Evolutionary conservation across 2,329 filamentous ascomycete species (phyloP), one percentile per base, ranked within the genome.

Genomic region (Claviceps pazoutovae): DNA sequence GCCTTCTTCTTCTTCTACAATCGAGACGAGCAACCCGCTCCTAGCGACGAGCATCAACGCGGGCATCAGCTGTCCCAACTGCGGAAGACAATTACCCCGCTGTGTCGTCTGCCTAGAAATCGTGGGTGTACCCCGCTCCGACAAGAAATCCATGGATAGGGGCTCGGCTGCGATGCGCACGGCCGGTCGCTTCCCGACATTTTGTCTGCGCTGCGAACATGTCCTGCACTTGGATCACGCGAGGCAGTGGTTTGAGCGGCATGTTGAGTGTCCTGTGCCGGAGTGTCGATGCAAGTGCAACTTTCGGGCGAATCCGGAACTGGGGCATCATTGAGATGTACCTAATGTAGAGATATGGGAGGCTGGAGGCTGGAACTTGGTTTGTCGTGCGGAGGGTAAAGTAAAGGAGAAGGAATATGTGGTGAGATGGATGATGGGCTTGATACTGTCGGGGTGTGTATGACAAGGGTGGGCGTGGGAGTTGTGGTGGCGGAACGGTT

Each of bases 41-140:
- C 75, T 76, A 48, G 70, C 74, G 9, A 76, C 78, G 3, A 75
- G 72, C 60, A 74, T 82, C 56, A 74, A 74, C 56, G 74, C 76
- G 3, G 82, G 82, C 11, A 74, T 84, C 52, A 79, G 75, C 63
- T 86, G 82, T 54, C 80, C 80, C 19, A 80, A 75, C 63, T 86
- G 82, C 64, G 81, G 80, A 38, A 74, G 81, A 34, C 80, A 83
- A 57, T 72, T 86, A 44, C 80, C 81, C 30, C 75, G 82, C 1
- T 86, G 82, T 60, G 79, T 82, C 21, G 77, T 85, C 17, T 86
- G 82, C 57, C 71, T 85, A 53, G 78, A 84, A 64, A 74, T 82
- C 48, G 78, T 85, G 2, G 82, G 82, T 34, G 73, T 82, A 45
- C 78, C 80, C 51, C 74, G 81, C 45, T 80, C 78, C 36, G 78